These are phyloP conservation scores for Syncephalastrum racemosum DNA, from an alignment of 371 early-diverging fungal genomes.

Conservation along the genomic window DNA sequence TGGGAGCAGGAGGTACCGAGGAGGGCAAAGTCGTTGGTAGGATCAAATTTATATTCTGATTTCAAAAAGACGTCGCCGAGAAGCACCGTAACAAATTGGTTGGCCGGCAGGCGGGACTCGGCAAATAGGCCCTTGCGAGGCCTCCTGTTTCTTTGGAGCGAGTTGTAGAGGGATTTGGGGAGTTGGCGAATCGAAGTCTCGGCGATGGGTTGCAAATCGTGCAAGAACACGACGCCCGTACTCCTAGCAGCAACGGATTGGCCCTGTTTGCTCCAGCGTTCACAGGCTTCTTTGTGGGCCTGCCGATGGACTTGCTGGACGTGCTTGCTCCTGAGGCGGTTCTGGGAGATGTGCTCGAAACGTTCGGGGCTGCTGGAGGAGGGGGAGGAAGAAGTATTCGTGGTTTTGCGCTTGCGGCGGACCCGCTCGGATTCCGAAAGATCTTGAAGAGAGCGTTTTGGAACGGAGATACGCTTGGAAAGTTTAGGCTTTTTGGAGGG, in stretches of 20 bases:
- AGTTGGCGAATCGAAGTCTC: constrained; percentile 22
- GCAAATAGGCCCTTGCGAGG: constrained; percentile 69
- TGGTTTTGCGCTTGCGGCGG: constrained; percentile 4
- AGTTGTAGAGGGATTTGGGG: constrained; percentile 15
- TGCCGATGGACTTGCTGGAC: constrained; percentile 5
- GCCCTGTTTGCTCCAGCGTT: constrained; percentile 11
- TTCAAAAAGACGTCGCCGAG: constrained; percentile 72
- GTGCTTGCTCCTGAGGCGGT: constrained; percentile 21
- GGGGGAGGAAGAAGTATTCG: not conserved
- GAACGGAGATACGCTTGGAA: constrained; percentile 23
- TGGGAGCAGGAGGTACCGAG: constrained; percentile 66
- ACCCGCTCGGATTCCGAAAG: constrained; percentile 6
- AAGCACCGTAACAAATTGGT: constrained; percentile 70
- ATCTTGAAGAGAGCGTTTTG: constrained; percentile 14
- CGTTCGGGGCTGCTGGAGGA: not conserved
- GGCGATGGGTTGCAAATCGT: constrained; percentile 12
- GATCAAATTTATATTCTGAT: constrained; percentile 61
- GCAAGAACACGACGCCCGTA: not conserved
- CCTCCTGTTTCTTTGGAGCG: constrained; percentile 13
- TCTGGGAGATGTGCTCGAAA: constrained; percentile 9
- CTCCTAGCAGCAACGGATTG: constrained; percentile 24
- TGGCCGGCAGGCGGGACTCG: constrained; percentile 53
- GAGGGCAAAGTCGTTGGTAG: constrained; percentile 58
- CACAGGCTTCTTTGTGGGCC: constrained; percentile 9
- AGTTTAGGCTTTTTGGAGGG: constrained; percentile 23